These are phyloP conservation scores for Cordyceps cateniannulata DNA, from an alignment of 2,329 filamentous ascomycete genomes.

Conservation along the genomic window DNA sequence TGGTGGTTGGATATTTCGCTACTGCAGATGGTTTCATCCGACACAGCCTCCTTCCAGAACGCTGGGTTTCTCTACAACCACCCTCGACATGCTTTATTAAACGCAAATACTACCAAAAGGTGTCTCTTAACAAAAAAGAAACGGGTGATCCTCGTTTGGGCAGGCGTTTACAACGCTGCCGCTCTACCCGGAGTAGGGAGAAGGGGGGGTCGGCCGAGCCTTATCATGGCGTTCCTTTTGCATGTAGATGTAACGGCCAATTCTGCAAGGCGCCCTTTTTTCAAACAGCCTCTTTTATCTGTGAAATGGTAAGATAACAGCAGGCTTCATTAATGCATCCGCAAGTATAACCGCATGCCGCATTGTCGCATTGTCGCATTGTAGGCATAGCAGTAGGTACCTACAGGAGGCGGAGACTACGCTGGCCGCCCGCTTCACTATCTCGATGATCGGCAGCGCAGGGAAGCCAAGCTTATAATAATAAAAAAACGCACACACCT, in stretches of 20 bases:
- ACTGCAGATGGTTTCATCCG: too few species aligned
- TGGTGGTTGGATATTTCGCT: too few species aligned
- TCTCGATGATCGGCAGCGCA: background rate
- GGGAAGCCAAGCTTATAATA: background rate
- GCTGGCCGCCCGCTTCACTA: background rate
- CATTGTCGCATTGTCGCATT: background rate
- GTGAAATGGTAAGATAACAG: too few species aligned
- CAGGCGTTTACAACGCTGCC: background rate
- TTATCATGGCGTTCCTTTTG: background rate
- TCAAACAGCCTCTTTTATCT: too few species aligned
- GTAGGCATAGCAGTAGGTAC: background rate
- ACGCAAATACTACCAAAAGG: too few species aligned
- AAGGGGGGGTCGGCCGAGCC: background rate
- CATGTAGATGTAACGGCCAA: background rate
- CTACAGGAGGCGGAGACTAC: background rate
- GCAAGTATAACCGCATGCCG: background rate
- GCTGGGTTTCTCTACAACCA: too few species aligned
- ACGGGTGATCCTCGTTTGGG: background rate
- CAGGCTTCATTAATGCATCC: too few species aligned
- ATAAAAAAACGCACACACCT: background rate
- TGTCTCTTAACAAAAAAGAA: background rate
- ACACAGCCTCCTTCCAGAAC: too few species aligned
- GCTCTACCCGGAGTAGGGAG: background rate
- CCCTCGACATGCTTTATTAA: background rate
- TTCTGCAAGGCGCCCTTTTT: background rate